Percentiles rank a stretch among this genome's conserved stretches.
phyloP scores from a whole-genome alignment of 148 eudicot species.

The Rhododendron griersonianum region DNA sequence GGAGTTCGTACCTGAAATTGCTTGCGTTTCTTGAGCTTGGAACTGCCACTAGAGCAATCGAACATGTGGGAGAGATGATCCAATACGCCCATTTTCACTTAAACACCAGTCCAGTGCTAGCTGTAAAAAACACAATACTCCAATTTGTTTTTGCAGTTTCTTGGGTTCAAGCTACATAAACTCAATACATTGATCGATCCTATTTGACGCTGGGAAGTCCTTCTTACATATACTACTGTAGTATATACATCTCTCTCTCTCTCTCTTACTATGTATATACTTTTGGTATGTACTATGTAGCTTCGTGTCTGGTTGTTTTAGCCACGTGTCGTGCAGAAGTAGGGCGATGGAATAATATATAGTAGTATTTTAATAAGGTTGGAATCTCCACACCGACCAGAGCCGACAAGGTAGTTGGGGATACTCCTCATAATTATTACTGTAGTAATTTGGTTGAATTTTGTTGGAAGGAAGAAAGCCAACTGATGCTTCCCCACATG shows the following conservation, averaged over 20 bases:
- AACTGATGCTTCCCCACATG: not conserved
- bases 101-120: not conserved
- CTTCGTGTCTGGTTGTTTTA: not conserved
- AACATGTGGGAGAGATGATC: slow-evolving; percentile 56
- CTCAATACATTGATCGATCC: not conserved
- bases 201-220: not conserved
- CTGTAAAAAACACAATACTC: not conserved
- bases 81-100: slow-evolving; percentile 49
- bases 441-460: not conserved
- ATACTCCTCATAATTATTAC: not conserved
- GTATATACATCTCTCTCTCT: no score
- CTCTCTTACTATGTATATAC: not conserved
- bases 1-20: slow-evolving; percentile 46
- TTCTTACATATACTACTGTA: not conserved
- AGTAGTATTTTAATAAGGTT: not conserved
- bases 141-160: not conserved
- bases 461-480: not conserved
- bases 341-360: not conserved
- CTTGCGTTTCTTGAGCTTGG: slow-evolving; percentile 38
- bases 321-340: not conserved
- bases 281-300: not conserved
- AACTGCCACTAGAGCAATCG: slow-evolving; percentile 43
- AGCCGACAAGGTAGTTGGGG: not conserved
- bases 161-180: not conserved
- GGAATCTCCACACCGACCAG: not conserved